phyloP scores from a whole-genome alignment of 306 rosid genomes.

The Quercus wislizeni region DNA sequence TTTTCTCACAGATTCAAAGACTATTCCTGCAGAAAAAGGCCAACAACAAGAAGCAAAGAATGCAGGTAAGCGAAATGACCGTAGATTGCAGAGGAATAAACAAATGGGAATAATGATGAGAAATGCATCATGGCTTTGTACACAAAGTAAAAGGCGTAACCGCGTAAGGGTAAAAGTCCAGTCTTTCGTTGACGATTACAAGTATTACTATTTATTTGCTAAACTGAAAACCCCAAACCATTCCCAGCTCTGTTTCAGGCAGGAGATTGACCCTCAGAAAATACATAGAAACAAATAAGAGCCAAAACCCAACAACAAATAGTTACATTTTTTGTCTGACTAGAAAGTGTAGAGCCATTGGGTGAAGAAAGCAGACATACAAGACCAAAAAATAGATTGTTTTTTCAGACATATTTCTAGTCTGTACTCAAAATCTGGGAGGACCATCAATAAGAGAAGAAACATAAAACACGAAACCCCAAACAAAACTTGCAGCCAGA shows the following conservation, averaged over 20 bases:
- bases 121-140: constrained; percentile 33
- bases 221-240: constrained; percentile 34
- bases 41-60: constrained; percentile 33
- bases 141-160: constrained; percentile 25
- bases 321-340: constrained; percentile 22
- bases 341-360: constrained; percentile 23
- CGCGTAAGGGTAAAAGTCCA: constrained; percentile 25
- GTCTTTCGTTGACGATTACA: constrained; percentile 38
- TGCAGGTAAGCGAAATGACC: constrained; percentile 42
- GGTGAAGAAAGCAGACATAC: not conserved
- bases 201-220: constrained; percentile 51
- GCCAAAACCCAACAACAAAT: constrained; percentile 6
- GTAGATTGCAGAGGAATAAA: constrained; percentile 25
- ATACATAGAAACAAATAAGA: not conserved
- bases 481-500: constrained; percentile 17
- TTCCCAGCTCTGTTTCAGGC: constrained; percentile 35
- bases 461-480: constrained; percentile 27
- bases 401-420: constrained; percentile 4
- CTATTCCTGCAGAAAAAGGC: constrained; percentile 29
- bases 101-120: constrained; percentile 38
- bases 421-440: constrained; percentile 24
- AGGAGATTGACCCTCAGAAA: constrained; percentile 9
- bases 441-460: not conserved
- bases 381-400: constrained; percentile 1
- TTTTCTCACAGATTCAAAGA: constrained; percentile 33